Evolutionary conservation across 805 yeast genomes (phyloP).

Genomic region (Zygosaccharomyces gambellarensis): DNA sequence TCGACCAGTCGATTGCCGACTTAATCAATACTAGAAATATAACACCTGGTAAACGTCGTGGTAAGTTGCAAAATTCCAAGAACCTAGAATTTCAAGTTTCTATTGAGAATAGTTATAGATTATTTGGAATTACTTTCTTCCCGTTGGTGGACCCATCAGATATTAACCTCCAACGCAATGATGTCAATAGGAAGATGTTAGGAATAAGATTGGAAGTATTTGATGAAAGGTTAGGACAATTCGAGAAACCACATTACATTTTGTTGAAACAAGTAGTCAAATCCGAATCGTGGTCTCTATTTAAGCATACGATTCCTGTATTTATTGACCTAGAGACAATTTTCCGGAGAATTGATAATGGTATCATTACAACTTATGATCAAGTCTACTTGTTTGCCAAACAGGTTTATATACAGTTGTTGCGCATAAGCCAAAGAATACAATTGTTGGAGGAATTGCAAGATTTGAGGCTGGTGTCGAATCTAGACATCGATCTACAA

Average conservation of each 20-base stretch:
- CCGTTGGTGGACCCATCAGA: conserved; percentile 38
- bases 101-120: conserved; percentile 35
- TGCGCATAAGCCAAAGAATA: conserved; percentile 11
- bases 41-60: conserved; percentile 30
- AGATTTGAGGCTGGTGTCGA: conserved; percentile 10
- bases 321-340: conserved; percentile 20
- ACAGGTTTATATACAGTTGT: conserved; percentile 22
- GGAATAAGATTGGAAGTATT: conserved; percentile 41
- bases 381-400: conserved; percentile 29
- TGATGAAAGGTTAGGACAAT: conserved; percentile 24
- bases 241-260: conserved; percentile 37
- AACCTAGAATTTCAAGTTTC: conserved; percentile 11
- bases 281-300: conserved; percentile 31
- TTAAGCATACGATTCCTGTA: conserved; percentile 38
- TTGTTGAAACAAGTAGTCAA: conserved; percentile 31
- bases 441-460: conserved; percentile 17
- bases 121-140: conserved; percentile 39
- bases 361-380: conserved; percentile 11
- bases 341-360: conserved; percentile 18
- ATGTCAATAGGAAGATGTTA: conserved; percentile 23
- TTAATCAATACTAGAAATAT: conserved; percentile 22
- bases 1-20: conserved; percentile 24
- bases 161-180: conserved; percentile 5
- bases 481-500: conserved; percentile 22
- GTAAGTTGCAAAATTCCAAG: conserved; percentile 2